Base-by-base conservation (phyloP, 345 rosid genomes). In the Brassica nigra region DNA sequence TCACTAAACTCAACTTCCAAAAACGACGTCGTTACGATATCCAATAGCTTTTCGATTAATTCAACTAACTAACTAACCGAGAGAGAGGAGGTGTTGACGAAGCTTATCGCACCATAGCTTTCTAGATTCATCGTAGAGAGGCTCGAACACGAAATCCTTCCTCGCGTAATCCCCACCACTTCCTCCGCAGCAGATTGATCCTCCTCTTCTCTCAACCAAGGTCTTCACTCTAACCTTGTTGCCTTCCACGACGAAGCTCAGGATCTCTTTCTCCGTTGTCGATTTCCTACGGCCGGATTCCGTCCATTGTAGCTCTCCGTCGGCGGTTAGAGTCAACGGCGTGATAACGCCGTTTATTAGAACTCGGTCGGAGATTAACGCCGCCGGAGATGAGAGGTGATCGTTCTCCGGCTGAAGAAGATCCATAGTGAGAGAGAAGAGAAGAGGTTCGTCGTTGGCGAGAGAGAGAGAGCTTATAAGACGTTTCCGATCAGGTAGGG, bases 141-240 rank as follows among this genome's bases (percentile, higher is more conserved):
- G 88, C 85, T 91, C 90, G 83, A 95, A 93, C n/a, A 86, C 86
- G 66, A 90, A 84, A 72, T 94, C 90, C 75, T 76, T 89, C 83
- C 97, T 91, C 67, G 65, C 82, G 85, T 88, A 69, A 77, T 72
- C 81, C 63, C 86, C 93, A 4, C 36, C 47, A 5, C 76, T 81
- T 57, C 78, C 87, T 4, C 18, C 39, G 27, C 98, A 89, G 88
- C 89, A 91, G 80, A 86, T 77, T 65, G 55, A 10, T 47, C 83
- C 83, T 37, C 68, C 90, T 1, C 63, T 81, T 16, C 70, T 76
- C 68, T 87, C 90, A 0, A 79, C 78, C 28, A 87, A 49, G 0
- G 90, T 76, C 70, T 84, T 93, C 71, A 95, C 71, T 79, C 81
- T 89, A 5, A 95, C 81, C 70, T 63, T 75, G 37, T 76, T 57